These are phyloP conservation scores for Boletus tylopilopsis DNA, from an alignment of 768 basidiomycete genomes.

Conservation along the genomic window DNA sequence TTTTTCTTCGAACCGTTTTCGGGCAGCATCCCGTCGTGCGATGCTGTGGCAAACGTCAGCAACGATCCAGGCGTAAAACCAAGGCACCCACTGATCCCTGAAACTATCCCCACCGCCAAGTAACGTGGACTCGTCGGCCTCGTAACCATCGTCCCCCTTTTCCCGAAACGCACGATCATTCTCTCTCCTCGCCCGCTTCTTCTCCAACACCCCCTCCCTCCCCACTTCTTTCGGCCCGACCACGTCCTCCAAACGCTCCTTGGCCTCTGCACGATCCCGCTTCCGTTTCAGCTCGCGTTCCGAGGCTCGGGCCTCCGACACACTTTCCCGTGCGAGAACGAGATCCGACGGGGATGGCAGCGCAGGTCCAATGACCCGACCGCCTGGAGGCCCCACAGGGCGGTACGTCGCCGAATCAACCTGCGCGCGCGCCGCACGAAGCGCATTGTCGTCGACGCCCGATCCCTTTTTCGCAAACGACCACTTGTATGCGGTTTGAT, in stretches of 20 bases:
- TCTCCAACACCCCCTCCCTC: constrained; percentile 81
- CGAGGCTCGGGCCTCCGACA: constrained; percentile 46
- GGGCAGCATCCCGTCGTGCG: constrained; percentile 70
- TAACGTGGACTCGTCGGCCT: constrained; percentile 73
- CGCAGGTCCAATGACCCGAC: constrained; percentile 59
- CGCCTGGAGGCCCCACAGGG: not conserved
- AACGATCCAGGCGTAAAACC: not conserved
- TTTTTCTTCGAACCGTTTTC: constrained; percentile 57
- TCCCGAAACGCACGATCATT: constrained; percentile 69
- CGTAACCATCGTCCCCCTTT: constrained; percentile 68
- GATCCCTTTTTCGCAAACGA: constrained; percentile 69
- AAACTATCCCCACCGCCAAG: constrained; percentile 86
- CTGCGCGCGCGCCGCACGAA: constrained; percentile 57
- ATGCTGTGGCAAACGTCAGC: constrained; percentile 45
- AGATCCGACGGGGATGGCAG: constrained; percentile 69
- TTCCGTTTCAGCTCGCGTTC: constrained; percentile 62
- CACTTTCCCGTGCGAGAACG: constrained; percentile 63
- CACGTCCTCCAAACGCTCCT: constrained; percentile 70
- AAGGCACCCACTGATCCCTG: constrained; percentile 57
- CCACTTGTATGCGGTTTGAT: constrained; percentile 86
- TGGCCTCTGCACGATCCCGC: constrained; percentile 59
- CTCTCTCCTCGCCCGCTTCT: constrained; percentile 73
- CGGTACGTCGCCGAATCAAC: constrained; percentile 48
- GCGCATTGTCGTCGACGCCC: constrained; percentile 52
- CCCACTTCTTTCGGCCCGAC: constrained; percentile 81